Conservation (phyloP, 768 basidiomycete species). For the Pisolithus sp. region DNA sequence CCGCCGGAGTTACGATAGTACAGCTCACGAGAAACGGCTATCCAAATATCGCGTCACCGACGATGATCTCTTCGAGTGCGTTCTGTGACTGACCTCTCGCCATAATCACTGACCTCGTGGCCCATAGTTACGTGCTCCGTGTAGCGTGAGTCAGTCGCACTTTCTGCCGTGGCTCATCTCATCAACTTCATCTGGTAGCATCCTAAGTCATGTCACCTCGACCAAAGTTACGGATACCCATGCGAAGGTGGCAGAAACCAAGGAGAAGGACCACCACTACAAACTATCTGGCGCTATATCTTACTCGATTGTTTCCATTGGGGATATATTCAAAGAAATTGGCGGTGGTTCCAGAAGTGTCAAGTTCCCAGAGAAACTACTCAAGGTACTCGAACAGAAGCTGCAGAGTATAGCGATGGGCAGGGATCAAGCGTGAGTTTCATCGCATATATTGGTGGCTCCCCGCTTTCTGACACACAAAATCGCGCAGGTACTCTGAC, state of each 20-base stretch:
- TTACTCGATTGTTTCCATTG: constrained; percentile 50
- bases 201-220: constrained; percentile 64
- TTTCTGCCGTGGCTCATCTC: constrained; percentile 2
- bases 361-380: constrained; percentile 89
- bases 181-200: constrained; percentile 34
- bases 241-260: constrained; percentile 32
- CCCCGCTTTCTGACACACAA: constrained; percentile 2
- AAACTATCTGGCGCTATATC: constrained; percentile 60
- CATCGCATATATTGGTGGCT: background rate
- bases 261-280: constrained; percentile 61
- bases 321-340: constrained; percentile 76
- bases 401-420: constrained; percentile 93
- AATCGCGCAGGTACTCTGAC: constrained; percentile 66
- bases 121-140: constrained; percentile 69
- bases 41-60: constrained; percentile 76
- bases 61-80: constrained; percentile 82
- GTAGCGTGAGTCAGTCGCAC: constrained; percentile 58
- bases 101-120: constrained; percentile 8
- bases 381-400: constrained; percentile 86
- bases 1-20: constrained; percentile 68
- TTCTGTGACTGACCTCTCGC: constrained; percentile 11
- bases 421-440: constrained; percentile 76
- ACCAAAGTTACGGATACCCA: constrained; percentile 41
- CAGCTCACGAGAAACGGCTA: constrained; percentile 62
- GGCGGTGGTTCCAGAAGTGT: constrained; percentile 76